Base-by-base conservation (phyloP, 2,329 filamentous ascomycete genomes). In the Arachnomyces sp. region DNA sequence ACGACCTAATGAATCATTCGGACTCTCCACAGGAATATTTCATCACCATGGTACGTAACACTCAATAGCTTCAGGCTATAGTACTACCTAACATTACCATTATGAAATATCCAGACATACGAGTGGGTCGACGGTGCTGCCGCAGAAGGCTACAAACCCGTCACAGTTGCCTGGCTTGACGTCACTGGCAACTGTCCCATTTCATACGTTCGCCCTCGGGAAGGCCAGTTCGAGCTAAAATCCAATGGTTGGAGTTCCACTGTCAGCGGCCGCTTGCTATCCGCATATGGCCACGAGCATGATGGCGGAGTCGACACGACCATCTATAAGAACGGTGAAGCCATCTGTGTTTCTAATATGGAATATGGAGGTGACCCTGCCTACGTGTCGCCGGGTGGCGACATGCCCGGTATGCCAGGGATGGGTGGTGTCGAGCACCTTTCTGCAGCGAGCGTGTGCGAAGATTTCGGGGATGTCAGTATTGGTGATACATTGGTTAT, bases 161-260 rank as follows among this genome's bases (percentile, higher is more conserved):
- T 36, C 34, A 18, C 12, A 9, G 34, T 36, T 15, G 34, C 34
- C 1, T 36, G 34, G 34, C 34, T 36, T 3, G 34, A 36, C 17
- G 18, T 36, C 18, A 36, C 34, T 11, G 7, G 34, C 34, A 36
- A 36, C 17, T 36, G 34, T 13, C 14, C 14, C 34, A 25, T 36
- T 15, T 36, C 34, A 7, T 36, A 36, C 17, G 34, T 36, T 15
- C n/a, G n/a, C 9, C 14, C 34, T 5, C 13, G 13, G 3, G 34
- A 36, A 13, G 34, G 34, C 7, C 5, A 15, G 7, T 36, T 17
- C 17, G 34, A 36, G 13, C 34, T 36, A 6, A 36, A 36, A 25
- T 36, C 34, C 34, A 15, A n/a, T 20, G 34, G 34, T 11, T 36
- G 34, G 34, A 15, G n/a, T 11, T 36, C 34, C 12, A 36, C 34